A percentile compares a stretch with the other conserved stretches of the same genome.
Conservation (phyloP, 176 grass and related monocot genomes). For the Alloteropsis semialata region DNA sequence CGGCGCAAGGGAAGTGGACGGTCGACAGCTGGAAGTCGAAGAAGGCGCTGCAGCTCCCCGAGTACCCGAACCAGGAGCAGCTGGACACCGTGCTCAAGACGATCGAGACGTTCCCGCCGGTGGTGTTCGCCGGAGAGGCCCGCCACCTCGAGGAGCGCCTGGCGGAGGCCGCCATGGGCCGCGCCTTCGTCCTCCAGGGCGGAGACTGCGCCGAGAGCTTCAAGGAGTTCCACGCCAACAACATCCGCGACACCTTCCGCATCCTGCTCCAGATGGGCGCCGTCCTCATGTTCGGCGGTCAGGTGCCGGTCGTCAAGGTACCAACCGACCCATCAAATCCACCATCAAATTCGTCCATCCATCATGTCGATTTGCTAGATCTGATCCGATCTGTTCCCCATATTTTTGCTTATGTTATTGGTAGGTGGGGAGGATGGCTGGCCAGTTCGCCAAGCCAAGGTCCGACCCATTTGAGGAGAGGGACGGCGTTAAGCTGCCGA, state of each 20-base stretch:
- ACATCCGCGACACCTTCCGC: constrained; percentile 96
- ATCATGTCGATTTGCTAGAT: constrained; percentile 3
- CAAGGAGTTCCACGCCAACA: constrained; percentile 99
- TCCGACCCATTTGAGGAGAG: constrained; percentile 71
- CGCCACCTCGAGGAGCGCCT: constrained; percentile 83
- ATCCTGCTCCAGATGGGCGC: constrained; percentile 96
- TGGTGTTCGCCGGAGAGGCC: constrained; percentile 93
- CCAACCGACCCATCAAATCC: neutral
- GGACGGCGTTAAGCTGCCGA: constrained; percentile 87
- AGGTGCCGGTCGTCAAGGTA: constrained; percentile 95
- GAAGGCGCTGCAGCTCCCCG: constrained; percentile 92
- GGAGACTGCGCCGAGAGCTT: constrained; percentile 99
- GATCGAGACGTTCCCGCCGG: constrained; percentile 86
- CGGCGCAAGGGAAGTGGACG: constrained; percentile 45
- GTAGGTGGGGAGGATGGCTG: constrained; percentile 94
- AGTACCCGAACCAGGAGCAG: constrained; percentile 86
- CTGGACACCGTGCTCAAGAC: constrained; percentile 69
- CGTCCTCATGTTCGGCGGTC: constrained; percentile 97
- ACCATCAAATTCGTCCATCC: neutral
- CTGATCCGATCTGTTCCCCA: constrained; percentile 31
- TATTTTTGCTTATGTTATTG: neutral
- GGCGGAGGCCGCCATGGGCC: constrained; percentile 81
- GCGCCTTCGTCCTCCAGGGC: constrained; percentile 90
- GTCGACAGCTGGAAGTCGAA: constrained; percentile 80
- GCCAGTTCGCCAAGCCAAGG: constrained; percentile 94